phyloP scores from a whole-genome alignment of 1,284 basidiomycete genomes.

The Cystobasidium sp. region DNA sequence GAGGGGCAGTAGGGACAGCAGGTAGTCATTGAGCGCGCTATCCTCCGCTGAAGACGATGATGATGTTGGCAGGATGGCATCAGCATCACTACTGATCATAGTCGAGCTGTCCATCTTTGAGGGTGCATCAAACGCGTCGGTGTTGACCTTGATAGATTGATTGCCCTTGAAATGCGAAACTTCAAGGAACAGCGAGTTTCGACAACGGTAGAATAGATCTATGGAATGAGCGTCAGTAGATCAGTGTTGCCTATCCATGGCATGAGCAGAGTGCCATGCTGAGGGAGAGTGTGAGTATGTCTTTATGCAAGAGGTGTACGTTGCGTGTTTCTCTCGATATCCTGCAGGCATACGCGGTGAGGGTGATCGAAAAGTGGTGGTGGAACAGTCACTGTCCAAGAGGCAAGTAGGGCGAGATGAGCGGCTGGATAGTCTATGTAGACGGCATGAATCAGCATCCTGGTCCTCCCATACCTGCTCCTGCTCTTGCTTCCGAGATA shows the following conservation, averaged over 20 bases:
- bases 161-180: background rate
- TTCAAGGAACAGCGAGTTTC: background rate
- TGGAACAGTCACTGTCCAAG: too few species aligned
- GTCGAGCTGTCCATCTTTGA: background rate
- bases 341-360: too few species aligned
- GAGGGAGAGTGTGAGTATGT: too few species aligned
- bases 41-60: background rate
- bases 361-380: too few species aligned
- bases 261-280: background rate
- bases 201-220: too few species aligned
- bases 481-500: background rate
- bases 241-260: constrained; percentile 1
- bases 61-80: background rate
- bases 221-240: background rate
- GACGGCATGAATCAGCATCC: background rate
- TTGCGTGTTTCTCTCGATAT: too few species aligned
- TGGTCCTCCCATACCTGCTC: background rate
- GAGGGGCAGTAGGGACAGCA: constrained; percentile 27
- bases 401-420: too few species aligned
- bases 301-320: too few species aligned
- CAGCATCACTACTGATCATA: background rate
- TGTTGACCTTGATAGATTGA: background rate
- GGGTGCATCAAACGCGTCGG: background rate
- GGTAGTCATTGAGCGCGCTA: constrained; percentile 14
- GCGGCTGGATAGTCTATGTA: too few species aligned